Percentiles rank a stretch among this genome's conserved stretches.
These are phyloP conservation scores for Epichloe sibirici DNA, from an alignment of 2,329 filamentous ascomycete genomes.

Conservation along the genomic window DNA sequence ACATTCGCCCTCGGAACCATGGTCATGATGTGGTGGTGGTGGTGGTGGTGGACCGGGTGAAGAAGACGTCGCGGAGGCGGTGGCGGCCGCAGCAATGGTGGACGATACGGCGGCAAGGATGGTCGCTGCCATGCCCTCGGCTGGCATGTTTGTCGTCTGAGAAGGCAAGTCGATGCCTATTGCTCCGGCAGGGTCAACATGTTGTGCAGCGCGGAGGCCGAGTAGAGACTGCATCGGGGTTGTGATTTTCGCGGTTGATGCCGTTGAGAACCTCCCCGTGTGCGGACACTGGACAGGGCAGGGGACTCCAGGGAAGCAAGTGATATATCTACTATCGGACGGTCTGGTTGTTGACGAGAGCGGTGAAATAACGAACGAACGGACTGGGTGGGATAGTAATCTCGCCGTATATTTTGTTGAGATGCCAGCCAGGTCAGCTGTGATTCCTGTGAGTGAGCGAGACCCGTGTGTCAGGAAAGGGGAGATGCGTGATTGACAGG, in stretches of 20 bases:
- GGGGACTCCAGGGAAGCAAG: not conserved
- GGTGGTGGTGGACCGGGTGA: constrained; percentile 10
- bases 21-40: constrained; percentile 17
- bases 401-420: too few relatives aligned
- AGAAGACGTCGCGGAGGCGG: constrained; percentile 16
- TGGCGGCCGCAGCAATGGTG: constrained; percentile 14
- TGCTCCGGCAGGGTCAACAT: not conserved
- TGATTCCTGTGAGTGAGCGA: too few relatives aligned
- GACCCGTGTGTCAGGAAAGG: too few relatives aligned
- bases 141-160: constrained; percentile 1
- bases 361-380: too few relatives aligned
- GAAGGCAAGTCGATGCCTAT: constrained; percentile 11
- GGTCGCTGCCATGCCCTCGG: constrained; percentile 7
- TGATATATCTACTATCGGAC: too few relatives aligned
- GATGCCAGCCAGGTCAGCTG: too few relatives aligned
- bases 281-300: not conserved
- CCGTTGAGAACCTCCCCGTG: not conserved
- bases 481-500: too few relatives aligned
- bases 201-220: constrained; percentile 2
- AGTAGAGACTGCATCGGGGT: constrained; percentile 3
- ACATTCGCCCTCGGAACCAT: constrained; percentile 60
- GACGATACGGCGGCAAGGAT: constrained; percentile 7
- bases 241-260: not conserved
- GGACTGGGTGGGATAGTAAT: too few relatives aligned
- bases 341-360: too few relatives aligned